Percentiles rank a stretch among this genome's conserved stretches.
These are phyloP conservation scores for Globisporangium splendens DNA, from an alignment of 352 stramenopile genomes.

Conservation along the genomic window DNA sequence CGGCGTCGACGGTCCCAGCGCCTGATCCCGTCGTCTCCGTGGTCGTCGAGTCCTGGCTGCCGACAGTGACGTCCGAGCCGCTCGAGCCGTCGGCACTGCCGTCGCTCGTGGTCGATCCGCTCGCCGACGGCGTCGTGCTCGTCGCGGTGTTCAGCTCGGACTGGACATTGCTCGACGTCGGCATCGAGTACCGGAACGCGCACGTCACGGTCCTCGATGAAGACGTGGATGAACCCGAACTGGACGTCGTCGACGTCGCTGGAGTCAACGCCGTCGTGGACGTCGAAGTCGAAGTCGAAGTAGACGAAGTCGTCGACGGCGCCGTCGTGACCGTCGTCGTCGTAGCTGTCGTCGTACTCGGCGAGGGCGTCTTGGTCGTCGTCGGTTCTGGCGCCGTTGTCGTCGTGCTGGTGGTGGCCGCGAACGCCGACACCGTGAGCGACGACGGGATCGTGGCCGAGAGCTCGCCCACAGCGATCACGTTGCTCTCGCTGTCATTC, in stretches of 20 bases:
- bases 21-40: conserved; percentile 4
- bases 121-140: conserved; percentile 1
- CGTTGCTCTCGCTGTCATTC: conserved; percentile 2
- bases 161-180: conserved; percentile 41
- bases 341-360: conserved; percentile 5
- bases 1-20: background rate
- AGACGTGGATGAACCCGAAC: conserved; percentile 13
- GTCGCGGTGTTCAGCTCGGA: conserved; percentile 24
- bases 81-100: conserved; percentile 16
- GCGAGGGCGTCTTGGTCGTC: background rate
- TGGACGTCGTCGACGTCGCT: conserved; percentile 2
- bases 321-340: conserved; percentile 3
- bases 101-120: conserved; percentile 13
- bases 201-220: conserved; percentile 28
- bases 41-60: conserved; percentile 11
- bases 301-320: conserved; percentile 6
- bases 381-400: conserved; percentile 4
- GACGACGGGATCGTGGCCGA: background rate
- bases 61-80: conserved; percentile 13
- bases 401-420: conserved; percentile 1
- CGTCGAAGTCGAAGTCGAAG: conserved; percentile 9
- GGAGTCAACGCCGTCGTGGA: conserved; percentile 1
- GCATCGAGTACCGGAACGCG: conserved; percentile 52
- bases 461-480: conserved; percentile 10
- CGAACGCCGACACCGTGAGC: conserved; percentile 14